Percentiles rank a stretch among this genome's conserved stretches.
phyloP scores from a whole-genome alignment of 2,329 filamentous ascomycete species.

The Microascus cirrosus region DNA sequence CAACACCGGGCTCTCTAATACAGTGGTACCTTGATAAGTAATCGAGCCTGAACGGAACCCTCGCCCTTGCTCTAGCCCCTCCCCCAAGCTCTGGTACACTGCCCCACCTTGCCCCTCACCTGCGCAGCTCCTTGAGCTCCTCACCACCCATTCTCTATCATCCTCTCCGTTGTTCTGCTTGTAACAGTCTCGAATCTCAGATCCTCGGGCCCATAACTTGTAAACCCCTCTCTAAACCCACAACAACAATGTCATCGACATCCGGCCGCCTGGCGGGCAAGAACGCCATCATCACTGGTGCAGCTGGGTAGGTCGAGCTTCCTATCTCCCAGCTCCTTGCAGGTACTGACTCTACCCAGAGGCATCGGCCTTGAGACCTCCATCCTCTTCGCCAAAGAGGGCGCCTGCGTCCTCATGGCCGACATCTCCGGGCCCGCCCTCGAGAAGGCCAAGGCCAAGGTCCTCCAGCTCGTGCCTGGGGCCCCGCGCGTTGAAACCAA shows the following conservation, averaged over 20 bases:
- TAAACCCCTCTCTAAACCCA: not conserved
- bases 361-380: slow-evolving; percentile 89
- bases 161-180: not conserved
- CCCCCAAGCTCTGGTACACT: no score
- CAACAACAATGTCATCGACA: slow-evolving; percentile 14
- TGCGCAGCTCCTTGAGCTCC: not conserved
- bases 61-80: not conserved
- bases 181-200: no score
- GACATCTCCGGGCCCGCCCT: slow-evolving; percentile 75
- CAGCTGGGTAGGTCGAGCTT: slow-evolving; percentile 56
- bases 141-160: not conserved
- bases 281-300: slow-evolving; percentile 68
- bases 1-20: no score
- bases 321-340: not conserved
- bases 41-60: not conserved
- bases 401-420: slow-evolving; percentile 72
- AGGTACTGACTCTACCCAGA: slow-evolving; percentile 28
- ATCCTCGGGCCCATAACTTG: no score
- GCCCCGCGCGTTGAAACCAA: slow-evolving; percentile 49
- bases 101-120: not conserved
- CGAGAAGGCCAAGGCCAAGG: slow-evolving; percentile 63
- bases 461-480: slow-evolving; percentile 59
- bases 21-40: not conserved
- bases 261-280: slow-evolving; percentile 45
- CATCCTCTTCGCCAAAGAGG: slow-evolving; percentile 83